Evolutionary conservation across 352 stramenopile species (phyloP), one percentile per base, ranked within the genome.

Genomic region (Globisporangium okanoganense): DNA sequence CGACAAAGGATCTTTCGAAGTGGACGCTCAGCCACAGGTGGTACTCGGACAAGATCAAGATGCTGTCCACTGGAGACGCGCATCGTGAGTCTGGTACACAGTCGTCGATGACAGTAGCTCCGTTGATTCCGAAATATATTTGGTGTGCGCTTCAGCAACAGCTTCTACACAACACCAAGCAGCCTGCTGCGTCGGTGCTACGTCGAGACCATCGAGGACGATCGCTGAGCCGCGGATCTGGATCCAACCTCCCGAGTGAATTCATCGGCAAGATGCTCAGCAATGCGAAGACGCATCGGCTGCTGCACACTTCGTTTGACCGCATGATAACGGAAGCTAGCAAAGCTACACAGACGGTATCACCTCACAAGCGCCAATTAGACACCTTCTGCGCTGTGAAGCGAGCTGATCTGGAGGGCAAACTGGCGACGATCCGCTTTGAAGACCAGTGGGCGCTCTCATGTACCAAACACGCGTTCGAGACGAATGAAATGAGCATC

Each of bases 321-420:
- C 36, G 5, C 48, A 14, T 64, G 38, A 7, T 43, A 9, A 7
- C 12, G 16, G 31, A n/a, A 27, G 4, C 13, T 33, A 33, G 29
- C 16, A 10, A 52, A 13, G 1, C 13, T 36, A 0, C 13, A 27
- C 20, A 10, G 20, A 35, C 29, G 24, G 5, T 7, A 24, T 20
- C 20, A 49, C 31, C 22, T 22, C 31, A 24, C 6, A 36, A 49
- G 45, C 18, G 12, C 35, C 49, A 29, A 3, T 43, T 58, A 20
- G 8, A n/a, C 31, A 78, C 60, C 0, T 80, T 80, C 18, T 76
- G 57, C 33, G 67, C 59, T 2, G 62, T 69, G 10, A 78, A 78
- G 41, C 43, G 59, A 18, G 54, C 67, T 14, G 51, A 62, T 36
- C 25, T 80, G 8, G 56, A 63, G 33, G 56, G 72, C 25, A 44